Base-by-base conservation (phyloP, 176 grass and related monocot genomes). In the Eragrostis nindensis region DNA sequence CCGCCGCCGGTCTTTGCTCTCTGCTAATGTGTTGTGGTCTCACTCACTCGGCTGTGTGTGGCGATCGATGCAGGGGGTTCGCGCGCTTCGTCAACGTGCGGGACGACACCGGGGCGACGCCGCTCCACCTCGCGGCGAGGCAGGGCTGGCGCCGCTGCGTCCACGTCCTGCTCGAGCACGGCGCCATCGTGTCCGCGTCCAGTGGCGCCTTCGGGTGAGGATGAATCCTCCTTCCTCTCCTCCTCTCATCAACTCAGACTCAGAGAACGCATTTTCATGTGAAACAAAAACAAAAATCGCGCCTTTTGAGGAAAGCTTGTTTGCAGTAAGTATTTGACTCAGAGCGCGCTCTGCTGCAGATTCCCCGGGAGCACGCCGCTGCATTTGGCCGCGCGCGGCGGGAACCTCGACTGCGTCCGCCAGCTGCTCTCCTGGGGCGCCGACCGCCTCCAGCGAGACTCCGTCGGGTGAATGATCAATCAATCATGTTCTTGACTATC, bases 341-440 rank as follows among this genome's bases (percentile, higher is more conserved):
- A n/a, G 38, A 7, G 52, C 79, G 79, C 49, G 32, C 73, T 59
- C 80, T 68, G 49, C 59, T 77, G 68, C 86, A 98, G 92, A 76
- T 98, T 89, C 70, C 91, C 90, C 29, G 93, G 93, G 52, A 96
- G 91, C 85, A 93, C 89, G 21, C 80, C 93, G 67, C 87, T 99
- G 74, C 97, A 99, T 75, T 82, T 99, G 76, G 97, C 97, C 11
- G 93, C 97, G 66, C 84, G 97, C 64, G 90, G 91, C 57, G 97
- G 97, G 44, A 91, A 85, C 82, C 88, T 99, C 38, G 97, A 99
- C 78, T 99, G 93, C 81, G 87, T 99, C 85, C 97, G 88, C 40
- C 89, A 96, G 77, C 88, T 96, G 57, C 91, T 99, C 68, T 88
- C 97, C 68, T 94, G 97, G 97, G 97, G 97, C 60, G 97, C 97